Conservation (phyloP, 2,329 filamentous ascomycete species). For the Aspergillus brasiliensis region DNA sequence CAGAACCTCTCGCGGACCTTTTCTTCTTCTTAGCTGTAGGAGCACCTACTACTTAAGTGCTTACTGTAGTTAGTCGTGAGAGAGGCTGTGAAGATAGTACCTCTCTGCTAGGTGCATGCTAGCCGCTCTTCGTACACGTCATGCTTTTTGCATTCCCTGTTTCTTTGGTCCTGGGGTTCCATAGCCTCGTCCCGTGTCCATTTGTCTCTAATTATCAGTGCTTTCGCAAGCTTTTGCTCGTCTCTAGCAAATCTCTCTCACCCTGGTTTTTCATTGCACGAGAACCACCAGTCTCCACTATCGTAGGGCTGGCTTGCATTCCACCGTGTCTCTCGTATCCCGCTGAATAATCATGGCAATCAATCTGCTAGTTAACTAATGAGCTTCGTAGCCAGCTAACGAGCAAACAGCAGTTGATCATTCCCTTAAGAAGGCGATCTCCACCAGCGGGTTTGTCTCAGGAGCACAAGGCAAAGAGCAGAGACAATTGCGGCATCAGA, state of each 20-base stretch:
- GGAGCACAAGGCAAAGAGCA: neutral
- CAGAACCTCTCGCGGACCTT: neutral
- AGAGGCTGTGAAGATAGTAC: neutral
- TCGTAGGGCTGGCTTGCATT: neutral
- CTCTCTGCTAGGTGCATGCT: neutral
- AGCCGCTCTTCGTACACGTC: constrained; percentile 10
- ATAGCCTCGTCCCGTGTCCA: neutral
- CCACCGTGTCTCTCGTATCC: neutral
- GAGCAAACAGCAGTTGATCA: neutral
- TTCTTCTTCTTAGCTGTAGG: neutral
- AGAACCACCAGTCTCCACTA: neutral
- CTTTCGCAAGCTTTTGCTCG: neutral
- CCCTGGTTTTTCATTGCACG: neutral
- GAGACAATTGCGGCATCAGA: neutral
- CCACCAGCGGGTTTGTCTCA: neutral
- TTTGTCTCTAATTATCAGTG: neutral
- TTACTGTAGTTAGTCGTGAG: too few relatives aligned
- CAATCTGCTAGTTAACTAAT: neutral
- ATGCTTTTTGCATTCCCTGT: constrained; percentile 8
- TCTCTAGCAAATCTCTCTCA: neutral
- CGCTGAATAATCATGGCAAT: neutral
- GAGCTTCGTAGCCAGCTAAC: neutral
- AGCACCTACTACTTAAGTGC: too few relatives aligned
- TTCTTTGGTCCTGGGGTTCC: constrained; percentile 2
- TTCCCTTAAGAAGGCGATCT: neutral